A percentile compares a stretch with the other conserved stretches of the same genome.
phyloP scores from a whole-genome alignment of 2,329 filamentous ascomycete genomes.

The Aspergillus spinulosporus region DNA sequence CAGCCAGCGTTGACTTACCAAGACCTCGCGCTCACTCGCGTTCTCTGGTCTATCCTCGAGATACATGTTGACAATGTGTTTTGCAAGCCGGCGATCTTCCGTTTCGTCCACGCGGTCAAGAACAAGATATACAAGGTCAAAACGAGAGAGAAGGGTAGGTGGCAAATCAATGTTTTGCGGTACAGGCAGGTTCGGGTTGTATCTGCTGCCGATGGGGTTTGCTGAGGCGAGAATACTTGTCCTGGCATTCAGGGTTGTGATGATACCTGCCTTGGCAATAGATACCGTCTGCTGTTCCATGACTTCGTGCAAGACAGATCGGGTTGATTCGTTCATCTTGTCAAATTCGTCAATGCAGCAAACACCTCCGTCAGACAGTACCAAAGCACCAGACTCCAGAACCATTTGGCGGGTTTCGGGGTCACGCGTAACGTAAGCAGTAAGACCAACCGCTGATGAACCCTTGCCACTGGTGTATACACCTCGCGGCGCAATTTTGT shows the following conservation, averaged over 20 bases:
- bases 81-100: conserved; percentile 81
- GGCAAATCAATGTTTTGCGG: conserved; percentile 98
- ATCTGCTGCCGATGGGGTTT: conserved; percentile 96
- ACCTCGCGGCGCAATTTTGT: conserved; percentile 92
- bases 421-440: conserved; percentile 74
- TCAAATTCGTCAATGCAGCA: conserved; percentile 80
- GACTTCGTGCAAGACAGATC: conserved; percentile 74
- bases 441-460: conserved; percentile 73
- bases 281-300: conserved; percentile 81
- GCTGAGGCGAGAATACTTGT: conserved; percentile 95
- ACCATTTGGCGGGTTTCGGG: conserved; percentile 72
- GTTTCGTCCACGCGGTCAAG: conserved; percentile 92
- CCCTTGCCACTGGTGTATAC: conserved; percentile 76
- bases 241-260: conserved; percentile 87
- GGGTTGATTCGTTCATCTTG: conserved; percentile 74
- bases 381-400: conserved; percentile 71
- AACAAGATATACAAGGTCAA: conserved; percentile 95
- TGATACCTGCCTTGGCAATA: conserved; percentile 75
- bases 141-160: conserved; percentile 89
- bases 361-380: conserved; percentile 73
- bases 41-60: conserved; percentile 91
- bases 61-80: conserved; percentile 94
- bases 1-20: conserved; percentile 59
- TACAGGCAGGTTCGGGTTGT: conserved; percentile 92
- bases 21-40: conserved; percentile 71